These are phyloP conservation scores for Aspergillus fumigatiaffinis DNA, from an alignment of 2,329 filamentous ascomycete species.

Conservation along the genomic window DNA sequence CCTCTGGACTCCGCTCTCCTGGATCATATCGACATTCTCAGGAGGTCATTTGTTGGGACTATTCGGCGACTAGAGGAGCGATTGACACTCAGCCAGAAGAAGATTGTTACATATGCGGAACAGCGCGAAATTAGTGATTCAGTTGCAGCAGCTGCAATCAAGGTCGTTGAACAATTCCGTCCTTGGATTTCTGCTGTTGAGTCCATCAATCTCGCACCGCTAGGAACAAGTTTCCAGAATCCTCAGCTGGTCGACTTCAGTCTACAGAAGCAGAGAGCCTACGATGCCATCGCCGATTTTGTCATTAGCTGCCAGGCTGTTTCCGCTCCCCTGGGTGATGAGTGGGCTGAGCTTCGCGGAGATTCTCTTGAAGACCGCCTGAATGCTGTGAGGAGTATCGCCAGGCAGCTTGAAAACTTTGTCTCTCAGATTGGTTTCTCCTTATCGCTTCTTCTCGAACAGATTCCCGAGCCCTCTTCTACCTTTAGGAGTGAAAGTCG, in stretches of 20 bases:
- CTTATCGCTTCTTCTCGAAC: conserved; percentile 79
- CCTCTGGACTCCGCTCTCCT: conserved; percentile 72
- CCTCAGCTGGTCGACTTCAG: conserved; percentile 84
- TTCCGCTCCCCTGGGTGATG: conserved; percentile 85
- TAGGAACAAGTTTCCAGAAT: conserved; percentile 75
- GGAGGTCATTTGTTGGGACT: conserved; percentile 77
- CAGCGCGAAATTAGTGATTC: conserved; percentile 79
- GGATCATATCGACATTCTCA: conserved; percentile 79
- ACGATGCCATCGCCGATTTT: conserved; percentile 89
- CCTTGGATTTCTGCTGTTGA: conserved; percentile 88
- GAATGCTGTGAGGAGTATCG: conserved; percentile 71
- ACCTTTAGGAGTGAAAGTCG: conserved; percentile 39
- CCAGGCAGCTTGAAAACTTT: conserved; percentile 77
- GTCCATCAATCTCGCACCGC: conserved; percentile 78
- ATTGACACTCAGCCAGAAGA: conserved; percentile 73
- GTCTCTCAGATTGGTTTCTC: conserved; percentile 85
- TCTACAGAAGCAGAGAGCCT: conserved; percentile 85
- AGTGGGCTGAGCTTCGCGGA: conserved; percentile 90
- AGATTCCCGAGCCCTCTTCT: conserved; percentile 59
- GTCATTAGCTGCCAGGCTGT: conserved; percentile 84
- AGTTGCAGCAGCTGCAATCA: conserved; percentile 72
- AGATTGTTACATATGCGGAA: conserved; percentile 71
- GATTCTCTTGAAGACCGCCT: conserved; percentile 85
- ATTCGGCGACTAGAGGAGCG: conserved; percentile 85
- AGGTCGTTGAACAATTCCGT: conserved; percentile 82